A percentile compares a stretch with the other conserved stretches of the same genome.
Conservation (phyloP, 2,329 filamentous ascomycete genomes). For the Pochonia chlamydosporia region DNA sequence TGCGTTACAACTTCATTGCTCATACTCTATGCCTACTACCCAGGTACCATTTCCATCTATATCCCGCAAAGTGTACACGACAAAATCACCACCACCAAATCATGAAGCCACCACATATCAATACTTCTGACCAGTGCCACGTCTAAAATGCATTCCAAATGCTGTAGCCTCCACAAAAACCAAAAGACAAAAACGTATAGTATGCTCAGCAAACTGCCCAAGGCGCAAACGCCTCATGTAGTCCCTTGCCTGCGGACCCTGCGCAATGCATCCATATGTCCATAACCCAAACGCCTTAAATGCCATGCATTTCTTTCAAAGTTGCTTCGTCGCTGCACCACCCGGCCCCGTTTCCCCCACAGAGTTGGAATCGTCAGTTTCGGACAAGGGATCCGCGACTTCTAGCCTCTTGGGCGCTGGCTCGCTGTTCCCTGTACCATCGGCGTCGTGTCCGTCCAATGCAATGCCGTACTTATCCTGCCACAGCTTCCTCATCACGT, state of each 20-base stretch:
- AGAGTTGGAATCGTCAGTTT: background rate
- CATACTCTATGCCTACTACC: no score
- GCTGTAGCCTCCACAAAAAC: no score
- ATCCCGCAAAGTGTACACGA: no score
- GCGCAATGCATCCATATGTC: conserved; percentile 7
- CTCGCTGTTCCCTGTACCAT: conserved; percentile 32
- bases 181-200: no score
- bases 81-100: no score
- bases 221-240: background rate
- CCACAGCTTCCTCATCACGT: conserved; percentile 73
- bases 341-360: background rate
- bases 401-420: conserved; percentile 49
- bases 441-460: conserved; percentile 23
- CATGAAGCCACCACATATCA: no score
- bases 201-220: background rate
- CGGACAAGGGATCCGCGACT: conserved; percentile 37
- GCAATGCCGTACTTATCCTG: conserved; percentile 52
- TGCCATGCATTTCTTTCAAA: background rate
- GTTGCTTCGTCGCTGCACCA: conserved; percentile 8
- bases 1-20: no score
- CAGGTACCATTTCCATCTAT: no score
- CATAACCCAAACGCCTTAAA: conserved; percentile 4
- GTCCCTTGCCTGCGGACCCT: conserved; percentile 1
- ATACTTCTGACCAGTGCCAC: no score
- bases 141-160: background rate